Percentiles rank a stretch among this genome's conserved stretches.
These are phyloP conservation scores for Trichoderma citrinoviride DNA, from an alignment of 2,329 filamentous ascomycete species.

Conservation along the genomic window DNA sequence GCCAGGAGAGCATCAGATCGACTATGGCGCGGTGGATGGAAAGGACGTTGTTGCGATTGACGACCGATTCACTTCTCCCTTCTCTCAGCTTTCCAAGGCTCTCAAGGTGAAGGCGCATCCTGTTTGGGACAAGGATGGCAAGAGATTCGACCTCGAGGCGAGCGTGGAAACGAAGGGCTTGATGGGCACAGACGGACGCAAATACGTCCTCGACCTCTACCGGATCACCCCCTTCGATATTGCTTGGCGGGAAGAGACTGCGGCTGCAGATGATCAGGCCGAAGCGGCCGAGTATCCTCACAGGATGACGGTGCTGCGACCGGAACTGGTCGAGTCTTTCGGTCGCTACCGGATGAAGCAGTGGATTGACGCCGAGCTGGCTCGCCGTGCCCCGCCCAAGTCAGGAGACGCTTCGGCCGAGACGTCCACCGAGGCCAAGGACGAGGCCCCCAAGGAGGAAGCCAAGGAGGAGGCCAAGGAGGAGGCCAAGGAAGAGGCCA, in stretches of 20 bases:
- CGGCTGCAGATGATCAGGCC: constrained; percentile 44
- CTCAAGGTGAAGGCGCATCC: constrained; percentile 90
- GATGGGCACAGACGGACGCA: constrained; percentile 92
- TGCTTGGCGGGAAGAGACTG: constrained; percentile 79
- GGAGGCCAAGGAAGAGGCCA: constrained; percentile 34
- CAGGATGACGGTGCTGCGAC: constrained; percentile 89
- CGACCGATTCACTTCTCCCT: constrained; percentile 77
- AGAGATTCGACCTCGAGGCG: constrained; percentile 85
- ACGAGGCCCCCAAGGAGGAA: constrained; percentile 37
- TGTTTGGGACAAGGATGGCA: constrained; percentile 96
- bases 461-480: constrained; percentile 35
- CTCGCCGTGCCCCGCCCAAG: constrained; percentile 50
- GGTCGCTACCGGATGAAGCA: constrained; percentile 83
- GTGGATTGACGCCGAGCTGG: constrained; percentile 78
- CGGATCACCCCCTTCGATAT: constrained; percentile 90
- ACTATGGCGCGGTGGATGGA: constrained; percentile 96
- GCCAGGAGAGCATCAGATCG: constrained; percentile 96
- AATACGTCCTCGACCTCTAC: constrained; percentile 97
- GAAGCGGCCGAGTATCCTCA: constrained; percentile 71
- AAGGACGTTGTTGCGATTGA: constrained; percentile 93
- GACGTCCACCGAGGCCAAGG: constrained; percentile 29
- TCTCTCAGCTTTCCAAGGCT: constrained; percentile 86
- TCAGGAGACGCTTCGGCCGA: constrained; percentile 34
- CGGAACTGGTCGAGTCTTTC: constrained; percentile 85
- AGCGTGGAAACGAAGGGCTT: constrained; percentile 98